These are phyloP conservation scores for Phascolomyces articulosus DNA, from an alignment of 371 early-diverging fungal genomes.

Conservation along the genomic window DNA sequence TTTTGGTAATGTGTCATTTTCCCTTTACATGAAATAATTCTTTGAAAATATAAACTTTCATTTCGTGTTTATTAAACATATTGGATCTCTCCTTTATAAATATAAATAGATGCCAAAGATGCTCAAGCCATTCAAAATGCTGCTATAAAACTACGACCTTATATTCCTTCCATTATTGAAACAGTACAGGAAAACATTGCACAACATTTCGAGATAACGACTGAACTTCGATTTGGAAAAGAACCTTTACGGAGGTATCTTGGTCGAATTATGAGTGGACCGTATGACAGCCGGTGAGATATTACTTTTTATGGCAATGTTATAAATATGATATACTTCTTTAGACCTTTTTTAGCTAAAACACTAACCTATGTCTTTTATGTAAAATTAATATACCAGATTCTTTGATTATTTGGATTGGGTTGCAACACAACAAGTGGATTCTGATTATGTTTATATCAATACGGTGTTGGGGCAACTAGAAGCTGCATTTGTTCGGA, in stretches of 20 bases:
- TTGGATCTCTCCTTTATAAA: too few relatives aligned
- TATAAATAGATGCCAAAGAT: conserved; percentile 3
- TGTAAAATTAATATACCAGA: not conserved
- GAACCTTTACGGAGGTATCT: conserved; percentile 74
- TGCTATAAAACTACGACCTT: conserved; percentile 62
- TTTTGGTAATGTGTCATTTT: not conserved
- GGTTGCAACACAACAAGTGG: conserved; percentile 65
- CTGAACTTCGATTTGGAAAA: conserved; percentile 81
- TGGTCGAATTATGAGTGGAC: conserved; percentile 67
- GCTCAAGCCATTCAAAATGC: conserved; percentile 60
- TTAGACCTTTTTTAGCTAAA: too few relatives aligned
- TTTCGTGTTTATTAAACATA: too few relatives aligned
- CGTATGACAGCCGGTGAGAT: conserved; percentile 60
- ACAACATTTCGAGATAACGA: conserved; percentile 59
- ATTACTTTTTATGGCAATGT: not conserved
- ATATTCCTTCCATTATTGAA: conserved; percentile 78
- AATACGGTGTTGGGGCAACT: conserved; percentile 77
- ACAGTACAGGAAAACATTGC: conserved; percentile 66
- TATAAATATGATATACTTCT: not conserved
- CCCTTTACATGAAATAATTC: too few relatives aligned
- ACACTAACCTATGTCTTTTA: not conserved
- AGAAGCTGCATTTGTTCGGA: conserved; percentile 60
- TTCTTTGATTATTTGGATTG: conserved; percentile 77
- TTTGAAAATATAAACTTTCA: too few relatives aligned
- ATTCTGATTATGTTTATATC: conserved; percentile 79